phyloP scores from a whole-genome alignment of 768 basidiomycete species.

The Panellus pusillus region DNA sequence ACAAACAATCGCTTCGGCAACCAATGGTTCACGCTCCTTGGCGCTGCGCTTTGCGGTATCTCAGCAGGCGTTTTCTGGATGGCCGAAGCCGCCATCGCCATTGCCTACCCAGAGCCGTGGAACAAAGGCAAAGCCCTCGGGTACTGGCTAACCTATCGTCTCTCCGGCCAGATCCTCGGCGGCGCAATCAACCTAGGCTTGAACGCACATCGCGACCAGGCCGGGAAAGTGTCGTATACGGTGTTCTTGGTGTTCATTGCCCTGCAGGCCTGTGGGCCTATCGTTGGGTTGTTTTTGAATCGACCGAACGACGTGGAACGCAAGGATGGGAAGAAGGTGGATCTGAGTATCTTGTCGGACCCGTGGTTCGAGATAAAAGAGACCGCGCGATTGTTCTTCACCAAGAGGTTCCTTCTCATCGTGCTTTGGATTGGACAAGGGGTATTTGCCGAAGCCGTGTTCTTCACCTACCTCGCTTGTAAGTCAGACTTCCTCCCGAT shows the following conservation, averaged over 20 bases:
- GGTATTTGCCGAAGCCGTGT: background rate
- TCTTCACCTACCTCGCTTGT: background rate
- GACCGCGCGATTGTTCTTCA: background rate
- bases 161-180: background rate
- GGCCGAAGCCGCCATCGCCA: slow-evolving; percentile 11
- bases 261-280: background rate
- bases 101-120: slow-evolving; percentile 11
- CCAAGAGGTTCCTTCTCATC: background rate
- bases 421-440: background rate
- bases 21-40: slow-evolving; percentile 5
- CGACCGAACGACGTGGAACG: background rate
- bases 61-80: slow-evolving; percentile 8
- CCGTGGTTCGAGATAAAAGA: background rate
- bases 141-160: background rate
- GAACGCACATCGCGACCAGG: background rate
- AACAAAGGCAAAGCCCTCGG: background rate
- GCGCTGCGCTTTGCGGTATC: background rate
- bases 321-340: background rate
- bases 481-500: background rate
- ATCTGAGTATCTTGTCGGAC: background rate
- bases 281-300: background rate
- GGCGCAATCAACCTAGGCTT: background rate
- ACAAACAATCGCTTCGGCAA: slow-evolving; percentile 10
- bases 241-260: background rate
- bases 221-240: background rate